Percentiles rank a stretch among this genome's conserved stretches.
Conservation (phyloP, 1,139 yeast genomes). For the Saccharomyces uvarum region DNA sequence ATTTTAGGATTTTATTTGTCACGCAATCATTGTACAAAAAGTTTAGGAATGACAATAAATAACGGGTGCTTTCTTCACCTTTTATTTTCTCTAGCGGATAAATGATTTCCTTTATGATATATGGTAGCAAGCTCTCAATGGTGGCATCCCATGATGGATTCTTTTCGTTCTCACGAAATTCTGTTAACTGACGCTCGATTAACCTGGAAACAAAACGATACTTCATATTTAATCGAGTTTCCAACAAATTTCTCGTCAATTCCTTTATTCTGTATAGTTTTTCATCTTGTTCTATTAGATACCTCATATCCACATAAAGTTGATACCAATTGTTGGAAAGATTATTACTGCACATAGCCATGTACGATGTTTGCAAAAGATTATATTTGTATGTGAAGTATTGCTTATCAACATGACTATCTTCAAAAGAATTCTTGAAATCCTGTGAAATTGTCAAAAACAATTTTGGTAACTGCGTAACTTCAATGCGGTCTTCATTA, state of each 20-base stretch:
- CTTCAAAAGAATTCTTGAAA: slow-evolving; percentile 14
- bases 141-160: slow-evolving; percentile 23
- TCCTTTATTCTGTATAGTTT: slow-evolving; percentile 19
- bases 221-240: slow-evolving; percentile 15
- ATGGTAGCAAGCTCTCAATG: slow-evolving; percentile 20
- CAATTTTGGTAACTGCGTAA: slow-evolving; percentile 18
- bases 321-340: slow-evolving; percentile 26
- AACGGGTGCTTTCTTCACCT: slow-evolving; percentile 10
- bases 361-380: slow-evolving; percentile 25
- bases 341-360: slow-evolving; percentile 21
- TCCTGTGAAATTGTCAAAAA: slow-evolving; percentile 10
- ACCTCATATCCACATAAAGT: slow-evolving; percentile 23
- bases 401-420: slow-evolving; percentile 13
- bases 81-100: slow-evolving; percentile 14
- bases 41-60: slow-evolving; percentile 12
- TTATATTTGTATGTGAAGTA: slow-evolving; percentile 24
- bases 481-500: slow-evolving; percentile 2
- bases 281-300: slow-evolving; percentile 8
- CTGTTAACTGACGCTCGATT: slow-evolving; percentile 16
- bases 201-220: slow-evolving; percentile 14
- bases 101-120: slow-evolving; percentile 15
- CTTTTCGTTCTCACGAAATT: slow-evolving; percentile 19
- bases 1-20: slow-evolving; percentile 17
- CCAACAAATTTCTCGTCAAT: slow-evolving; percentile 16
- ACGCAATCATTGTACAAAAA: slow-evolving; percentile 23